Conservation (phyloP, 306 rosid genomes). For the Alnus rubra region DNA sequence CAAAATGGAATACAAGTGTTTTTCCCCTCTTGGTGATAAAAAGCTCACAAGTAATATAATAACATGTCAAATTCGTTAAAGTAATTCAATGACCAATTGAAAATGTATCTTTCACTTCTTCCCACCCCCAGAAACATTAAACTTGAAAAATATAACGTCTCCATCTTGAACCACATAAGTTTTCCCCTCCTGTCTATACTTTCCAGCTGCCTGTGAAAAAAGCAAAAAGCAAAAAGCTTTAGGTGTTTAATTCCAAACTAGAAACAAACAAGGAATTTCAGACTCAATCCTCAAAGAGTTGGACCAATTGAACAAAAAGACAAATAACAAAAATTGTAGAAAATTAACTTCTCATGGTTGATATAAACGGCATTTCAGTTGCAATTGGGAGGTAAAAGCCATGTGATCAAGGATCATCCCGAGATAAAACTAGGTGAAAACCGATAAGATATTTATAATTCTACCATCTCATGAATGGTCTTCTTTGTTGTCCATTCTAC, state of each 20-base stretch:
- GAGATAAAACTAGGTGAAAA: background rate
- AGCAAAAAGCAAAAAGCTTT: constrained; percentile 6
- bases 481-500: too few relatives aligned
- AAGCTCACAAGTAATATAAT: background rate
- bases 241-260: background rate
- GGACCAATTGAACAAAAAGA: background rate
- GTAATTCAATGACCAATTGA: background rate
- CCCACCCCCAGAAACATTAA: constrained; percentile 96
- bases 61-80: background rate
- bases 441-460: background rate
- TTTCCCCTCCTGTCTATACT: constrained; percentile 94
- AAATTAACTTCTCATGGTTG: background rate
- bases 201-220: constrained; percentile 71
- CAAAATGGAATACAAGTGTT: background rate
- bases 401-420: background rate
- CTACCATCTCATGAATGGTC: background rate
- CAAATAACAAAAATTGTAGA: background rate
- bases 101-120: constrained; percentile 60
- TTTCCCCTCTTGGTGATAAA: background rate
- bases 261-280: background rate
- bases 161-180: constrained; percentile 93
- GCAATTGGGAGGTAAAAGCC: background rate
- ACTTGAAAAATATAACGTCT: constrained; percentile 88
- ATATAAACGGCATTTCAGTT: background rate
- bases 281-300: background rate